phyloP scores from a whole-genome alignment of 1,139 yeast genomes.

The Pichia sp. region DNA sequence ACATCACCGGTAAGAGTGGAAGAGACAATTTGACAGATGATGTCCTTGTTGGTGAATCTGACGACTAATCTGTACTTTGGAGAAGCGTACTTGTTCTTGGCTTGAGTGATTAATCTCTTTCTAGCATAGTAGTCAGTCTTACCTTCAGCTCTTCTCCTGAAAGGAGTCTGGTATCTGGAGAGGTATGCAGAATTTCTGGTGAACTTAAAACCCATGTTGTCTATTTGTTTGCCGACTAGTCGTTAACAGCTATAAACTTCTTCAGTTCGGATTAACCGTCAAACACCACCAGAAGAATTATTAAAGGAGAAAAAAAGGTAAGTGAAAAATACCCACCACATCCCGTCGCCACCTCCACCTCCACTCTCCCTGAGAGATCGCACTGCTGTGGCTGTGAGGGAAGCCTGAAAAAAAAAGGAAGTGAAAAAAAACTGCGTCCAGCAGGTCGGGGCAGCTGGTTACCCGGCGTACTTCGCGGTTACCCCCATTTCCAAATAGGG shows the following conservation, averaged over 20 bases:
- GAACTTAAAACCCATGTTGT: slow-evolving; percentile 60
- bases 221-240: slow-evolving; percentile 1
- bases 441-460: neutral
- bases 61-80: slow-evolving; percentile 99
- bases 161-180: slow-evolving; percentile 99
- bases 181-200: slow-evolving; percentile 81
- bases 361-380: no score
- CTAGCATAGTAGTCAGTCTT: slow-evolving; percentile 99
- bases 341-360: neutral
- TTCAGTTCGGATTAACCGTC: neutral
- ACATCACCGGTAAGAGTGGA: slow-evolving; percentile 97
- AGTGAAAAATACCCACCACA: neutral
- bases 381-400: no score
- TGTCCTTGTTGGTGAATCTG: slow-evolving; percentile 99
- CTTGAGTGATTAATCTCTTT: slow-evolving; percentile 99
- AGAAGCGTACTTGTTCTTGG: slow-evolving; percentile 99
- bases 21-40: slow-evolving; percentile 94
- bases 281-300: neutral
- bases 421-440: neutral
- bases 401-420: neutral
- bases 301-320: neutral
- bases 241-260: neutral
- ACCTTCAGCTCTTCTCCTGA: slow-evolving; percentile 99
- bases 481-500: slow-evolving; percentile 30
- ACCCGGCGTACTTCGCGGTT: slow-evolving; percentile 21